Evolutionary conservation across 2,329 filamentous ascomycete genomes (phyloP).

Genomic region (Arthrobotrys pseudoclavata): DNA sequence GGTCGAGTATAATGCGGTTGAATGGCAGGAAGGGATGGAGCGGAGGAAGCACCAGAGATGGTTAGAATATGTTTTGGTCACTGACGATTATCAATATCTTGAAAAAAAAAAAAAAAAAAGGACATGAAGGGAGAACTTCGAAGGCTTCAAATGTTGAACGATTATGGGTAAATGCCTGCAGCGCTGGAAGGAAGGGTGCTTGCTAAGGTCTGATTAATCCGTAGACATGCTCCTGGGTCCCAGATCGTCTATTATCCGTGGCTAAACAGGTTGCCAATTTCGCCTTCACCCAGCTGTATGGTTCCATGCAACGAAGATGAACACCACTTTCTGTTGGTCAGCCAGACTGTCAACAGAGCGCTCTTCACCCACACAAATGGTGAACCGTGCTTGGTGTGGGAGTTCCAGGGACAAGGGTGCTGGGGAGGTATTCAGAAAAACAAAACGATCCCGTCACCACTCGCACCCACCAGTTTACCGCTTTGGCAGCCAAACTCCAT

Average conservation of each 20-base stretch:
- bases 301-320: slow-evolving; percentile 37
- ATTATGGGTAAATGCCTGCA: slow-evolving; percentile 27
- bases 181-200: slow-evolving; percentile 26
- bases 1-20: slow-evolving; percentile 32
- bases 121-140: not conserved
- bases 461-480: slow-evolving; percentile 54
- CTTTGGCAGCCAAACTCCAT: slow-evolving; percentile 55
- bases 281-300: slow-evolving; percentile 46
- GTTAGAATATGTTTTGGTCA: slow-evolving; percentile 22
- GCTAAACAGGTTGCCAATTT: slow-evolving; percentile 39
- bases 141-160: slow-evolving; percentile 1
- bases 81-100: not conserved
- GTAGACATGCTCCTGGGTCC: slow-evolving; percentile 33
- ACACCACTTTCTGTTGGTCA: slow-evolving; percentile 43
- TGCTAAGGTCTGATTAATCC: slow-evolving; percentile 57
- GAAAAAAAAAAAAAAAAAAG: not conserved
- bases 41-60: slow-evolving; percentile 39
- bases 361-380: slow-evolving; percentile 49
- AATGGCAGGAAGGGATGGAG: slow-evolving; percentile 23
- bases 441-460: slow-evolving; percentile 57
- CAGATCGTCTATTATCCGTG: slow-evolving; percentile 48
- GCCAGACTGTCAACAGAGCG: slow-evolving; percentile 27
- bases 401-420: slow-evolving; percentile 59
- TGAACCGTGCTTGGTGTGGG: slow-evolving; percentile 60
- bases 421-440: slow-evolving; percentile 46